Conservation (phyloP, 768 basidiomycete genomes). For the Trametes elegans region DNA sequence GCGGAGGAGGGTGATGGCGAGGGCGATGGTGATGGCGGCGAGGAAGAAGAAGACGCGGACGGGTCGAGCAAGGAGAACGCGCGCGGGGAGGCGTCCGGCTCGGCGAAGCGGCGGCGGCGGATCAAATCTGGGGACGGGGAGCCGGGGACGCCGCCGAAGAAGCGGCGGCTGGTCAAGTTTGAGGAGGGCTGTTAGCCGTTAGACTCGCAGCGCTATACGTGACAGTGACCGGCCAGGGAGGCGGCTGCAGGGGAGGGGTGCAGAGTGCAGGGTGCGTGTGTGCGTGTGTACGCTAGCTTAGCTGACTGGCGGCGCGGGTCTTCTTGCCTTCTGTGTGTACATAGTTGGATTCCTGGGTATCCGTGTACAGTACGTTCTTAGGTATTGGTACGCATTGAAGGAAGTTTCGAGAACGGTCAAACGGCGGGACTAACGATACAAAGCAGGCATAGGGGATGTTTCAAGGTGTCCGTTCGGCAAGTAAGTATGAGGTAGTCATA, state of each 20-base stretch:
- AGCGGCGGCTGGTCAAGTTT: constrained; percentile 30
- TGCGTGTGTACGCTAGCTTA: constrained; percentile 3
- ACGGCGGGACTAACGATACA: constrained; percentile 12
- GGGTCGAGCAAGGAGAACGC: constrained; percentile 13
- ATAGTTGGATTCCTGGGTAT: background rate
- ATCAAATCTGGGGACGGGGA: constrained; percentile 7
- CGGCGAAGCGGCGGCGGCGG: constrained; percentile 10
- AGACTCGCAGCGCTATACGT: background rate
- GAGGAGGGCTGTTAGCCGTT: constrained; percentile 2
- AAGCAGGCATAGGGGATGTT: background rate
- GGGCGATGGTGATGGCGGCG: background rate
- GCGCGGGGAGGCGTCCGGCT: background rate
- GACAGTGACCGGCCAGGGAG: background rate
- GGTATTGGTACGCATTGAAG: no score
- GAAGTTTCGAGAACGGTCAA: background rate
- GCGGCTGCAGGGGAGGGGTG: background rate
- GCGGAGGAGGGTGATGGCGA: constrained; percentile 6
- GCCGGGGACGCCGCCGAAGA: constrained; percentile 34
- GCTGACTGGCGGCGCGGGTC: background rate
- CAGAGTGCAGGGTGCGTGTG: no score
- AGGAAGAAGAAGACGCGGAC: constrained; percentile 11
- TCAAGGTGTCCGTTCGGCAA: background rate
- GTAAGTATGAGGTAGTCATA: background rate
- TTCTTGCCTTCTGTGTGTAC: background rate
- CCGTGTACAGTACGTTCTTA: background rate